Percentiles rank a stretch among this genome's conserved stretches.
phyloP scores from a whole-genome alignment of 352 stramenopile species.

The Phytophthora rubi region DNA sequence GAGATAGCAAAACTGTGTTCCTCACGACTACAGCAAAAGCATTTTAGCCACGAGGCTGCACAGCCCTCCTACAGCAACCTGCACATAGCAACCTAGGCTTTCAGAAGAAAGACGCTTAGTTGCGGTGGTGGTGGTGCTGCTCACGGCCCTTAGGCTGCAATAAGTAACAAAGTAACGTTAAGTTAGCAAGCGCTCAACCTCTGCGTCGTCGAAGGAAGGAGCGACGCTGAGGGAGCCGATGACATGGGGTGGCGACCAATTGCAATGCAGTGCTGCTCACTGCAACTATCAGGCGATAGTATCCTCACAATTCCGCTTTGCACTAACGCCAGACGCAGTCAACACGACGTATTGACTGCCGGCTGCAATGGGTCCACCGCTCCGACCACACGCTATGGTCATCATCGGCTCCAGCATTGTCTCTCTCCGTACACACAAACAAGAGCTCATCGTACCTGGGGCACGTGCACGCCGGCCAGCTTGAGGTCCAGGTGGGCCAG shows the following conservation, averaged over 20 bases:
- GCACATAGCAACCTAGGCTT: conserved; percentile 25
- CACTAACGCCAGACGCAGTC: conserved; percentile 12
- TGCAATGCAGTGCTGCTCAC: conserved; percentile 1
- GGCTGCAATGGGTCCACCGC: conserved; percentile 75
- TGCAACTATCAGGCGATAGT: conserved; percentile 7
- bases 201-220: conserved; percentile 29
- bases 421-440: conserved; percentile 9
- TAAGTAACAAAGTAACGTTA: conserved; percentile 13
- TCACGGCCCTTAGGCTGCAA: conserved; percentile 74
- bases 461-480: conserved; percentile 89
- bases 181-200: conserved; percentile 48
- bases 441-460: conserved; percentile 70
- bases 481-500: conserved; percentile 96
- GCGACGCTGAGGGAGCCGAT: conserved; percentile 57
- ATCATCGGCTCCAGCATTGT: conserved; percentile 88
- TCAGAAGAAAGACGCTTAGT: conserved; percentile 53
- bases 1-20: conserved; percentile 29
- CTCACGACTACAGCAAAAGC: conserved; percentile 4
- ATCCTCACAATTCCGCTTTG: conserved; percentile 15
- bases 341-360: neutral
- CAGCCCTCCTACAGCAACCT: conserved; percentile 25
- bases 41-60: conserved; percentile 17
- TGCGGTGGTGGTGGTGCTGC: conserved; percentile 80
- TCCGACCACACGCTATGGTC: conserved; percentile 35
- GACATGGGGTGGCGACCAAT: conserved; percentile 24